Percentiles rank a stretch among this genome's conserved stretches.
Evolutionary conservation across 768 basidiomycete genomes (phyloP).

Genomic region (Phallus indusiatus): DNA sequence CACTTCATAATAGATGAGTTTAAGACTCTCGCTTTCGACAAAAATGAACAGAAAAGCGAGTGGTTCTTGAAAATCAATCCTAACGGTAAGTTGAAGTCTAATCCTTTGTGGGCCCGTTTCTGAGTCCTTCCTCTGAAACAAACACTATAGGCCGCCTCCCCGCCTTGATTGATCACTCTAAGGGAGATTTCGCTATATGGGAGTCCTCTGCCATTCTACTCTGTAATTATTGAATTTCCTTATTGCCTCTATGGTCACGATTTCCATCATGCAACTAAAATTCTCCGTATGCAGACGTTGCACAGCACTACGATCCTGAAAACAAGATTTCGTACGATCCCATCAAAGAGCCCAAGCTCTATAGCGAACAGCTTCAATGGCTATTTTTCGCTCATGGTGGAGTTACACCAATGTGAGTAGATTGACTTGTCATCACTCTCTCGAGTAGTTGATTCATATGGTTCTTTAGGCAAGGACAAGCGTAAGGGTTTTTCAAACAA

Average conservation of each 20-base stretch:
- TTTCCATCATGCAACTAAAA: background rate
- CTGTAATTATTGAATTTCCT: slow-evolving; percentile 19
- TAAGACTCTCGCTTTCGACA: background rate
- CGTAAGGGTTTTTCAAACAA: slow-evolving; percentile 7
- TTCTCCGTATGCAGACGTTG: slow-evolving; percentile 33
- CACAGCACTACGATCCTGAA: slow-evolving; percentile 70
- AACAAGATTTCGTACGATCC: slow-evolving; percentile 56
- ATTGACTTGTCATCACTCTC: background rate
- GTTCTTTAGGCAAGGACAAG: slow-evolving; percentile 15
- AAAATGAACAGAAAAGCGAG: slow-evolving; percentile 7
- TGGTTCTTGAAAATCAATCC: slow-evolving; percentile 8
- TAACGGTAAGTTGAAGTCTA: background rate
- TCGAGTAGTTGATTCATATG: background rate
- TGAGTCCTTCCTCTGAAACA: background rate
- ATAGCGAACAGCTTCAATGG: slow-evolving; percentile 75
- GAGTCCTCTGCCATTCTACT: slow-evolving; percentile 75
- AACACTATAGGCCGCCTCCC: slow-evolving; percentile 47
- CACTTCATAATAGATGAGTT: background rate
- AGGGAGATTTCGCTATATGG: slow-evolving; percentile 53
- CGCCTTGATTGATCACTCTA: slow-evolving; percentile 48
- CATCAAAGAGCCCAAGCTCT: slow-evolving; percentile 40
- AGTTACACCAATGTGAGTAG: background rate
- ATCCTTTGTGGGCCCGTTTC: background rate
- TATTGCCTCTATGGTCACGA: slow-evolving; percentile 3
- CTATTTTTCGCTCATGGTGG: slow-evolving; percentile 56